Evolutionary conservation across 164 flowering plant species (phyloP).

Genomic region (Annona cherimola): DNA sequence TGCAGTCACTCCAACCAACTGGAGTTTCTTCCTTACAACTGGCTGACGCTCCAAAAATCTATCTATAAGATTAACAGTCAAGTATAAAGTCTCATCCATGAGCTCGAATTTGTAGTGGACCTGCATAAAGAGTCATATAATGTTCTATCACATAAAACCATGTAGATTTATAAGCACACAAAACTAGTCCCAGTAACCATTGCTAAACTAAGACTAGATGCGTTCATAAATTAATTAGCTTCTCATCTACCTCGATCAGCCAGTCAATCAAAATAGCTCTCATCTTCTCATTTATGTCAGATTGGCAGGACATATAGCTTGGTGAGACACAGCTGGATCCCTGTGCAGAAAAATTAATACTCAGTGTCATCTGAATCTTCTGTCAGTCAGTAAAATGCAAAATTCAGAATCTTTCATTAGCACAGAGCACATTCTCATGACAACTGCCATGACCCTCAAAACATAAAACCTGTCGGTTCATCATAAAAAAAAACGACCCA

Average conservation of each 20-base stretch:
- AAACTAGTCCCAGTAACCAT: no score
- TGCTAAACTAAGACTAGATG: not conserved
- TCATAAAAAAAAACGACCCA: no score
- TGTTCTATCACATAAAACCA: not conserved
- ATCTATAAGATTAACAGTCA: conserved; percentile 73
- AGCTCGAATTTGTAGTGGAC: conserved; percentile 90
- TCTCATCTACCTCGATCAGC: conserved; percentile 72
- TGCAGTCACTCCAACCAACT: conserved; percentile 86
- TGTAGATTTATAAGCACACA: not conserved
- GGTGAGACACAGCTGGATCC: conserved; percentile 46
- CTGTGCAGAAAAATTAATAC: conserved; percentile 29
- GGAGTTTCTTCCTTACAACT: conserved; percentile 69
- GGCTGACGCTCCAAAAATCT: conserved; percentile 60
- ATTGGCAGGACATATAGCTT: conserved; percentile 62
- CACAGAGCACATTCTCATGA: not conserved
- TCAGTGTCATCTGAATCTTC: not conserved
- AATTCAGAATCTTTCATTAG: not conserved
- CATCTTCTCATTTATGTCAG: conserved; percentile 80
- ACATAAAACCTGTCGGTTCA: not conserved
- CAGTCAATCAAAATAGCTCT: conserved; percentile 87
- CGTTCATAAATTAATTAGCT: not conserved
- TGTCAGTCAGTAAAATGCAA: not conserved
- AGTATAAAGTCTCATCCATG: conserved; percentile 77
- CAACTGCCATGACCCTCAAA: not conserved
- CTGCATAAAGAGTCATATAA: conserved; percentile 22